phyloP scores from a whole-genome alignment of 441 rosid genomes.

The Melianthus villosus region DNA sequence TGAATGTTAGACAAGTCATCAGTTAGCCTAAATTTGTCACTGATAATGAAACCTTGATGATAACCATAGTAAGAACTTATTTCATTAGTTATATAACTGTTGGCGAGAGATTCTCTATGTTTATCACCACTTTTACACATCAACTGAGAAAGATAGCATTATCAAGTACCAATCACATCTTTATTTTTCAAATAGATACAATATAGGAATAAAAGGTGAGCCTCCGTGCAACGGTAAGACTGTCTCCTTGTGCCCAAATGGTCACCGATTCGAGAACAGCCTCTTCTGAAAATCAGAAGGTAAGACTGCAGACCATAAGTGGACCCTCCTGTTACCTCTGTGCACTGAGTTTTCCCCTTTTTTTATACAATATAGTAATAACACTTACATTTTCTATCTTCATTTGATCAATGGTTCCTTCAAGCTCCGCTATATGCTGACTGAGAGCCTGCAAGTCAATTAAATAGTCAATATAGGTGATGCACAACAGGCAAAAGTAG shows the following conservation, averaged over 20 bases:
- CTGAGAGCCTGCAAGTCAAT: constrained; percentile 97
- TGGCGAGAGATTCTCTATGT: neutral
- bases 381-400: constrained; percentile 59
- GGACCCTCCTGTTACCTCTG: no score
- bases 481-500: constrained; percentile 3
- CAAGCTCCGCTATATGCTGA: constrained; percentile 82
- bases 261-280: no score
- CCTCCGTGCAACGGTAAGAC: no score
- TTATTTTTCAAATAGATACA: no score
- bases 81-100: neutral
- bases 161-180: no score
- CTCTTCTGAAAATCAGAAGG: no score
- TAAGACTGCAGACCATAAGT: no score
- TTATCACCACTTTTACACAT: no score
- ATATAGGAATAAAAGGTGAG: no score
- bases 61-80: neutral
- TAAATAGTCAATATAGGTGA: constrained; percentile 7
- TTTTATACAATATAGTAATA: neutral
- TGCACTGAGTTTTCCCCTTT: neutral
- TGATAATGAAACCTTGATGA: neutral
- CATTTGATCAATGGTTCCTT: constrained; percentile 58
- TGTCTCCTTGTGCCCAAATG: no score
- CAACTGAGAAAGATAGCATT: no score
- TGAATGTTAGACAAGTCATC: constrained; percentile 1
- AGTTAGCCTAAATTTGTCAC: constrained; percentile 4